Percentiles rank a stretch among this genome's conserved stretches.
phyloP scores from a whole-genome alignment of 306 rosid genomes.

The Fagus crenata region DNA sequence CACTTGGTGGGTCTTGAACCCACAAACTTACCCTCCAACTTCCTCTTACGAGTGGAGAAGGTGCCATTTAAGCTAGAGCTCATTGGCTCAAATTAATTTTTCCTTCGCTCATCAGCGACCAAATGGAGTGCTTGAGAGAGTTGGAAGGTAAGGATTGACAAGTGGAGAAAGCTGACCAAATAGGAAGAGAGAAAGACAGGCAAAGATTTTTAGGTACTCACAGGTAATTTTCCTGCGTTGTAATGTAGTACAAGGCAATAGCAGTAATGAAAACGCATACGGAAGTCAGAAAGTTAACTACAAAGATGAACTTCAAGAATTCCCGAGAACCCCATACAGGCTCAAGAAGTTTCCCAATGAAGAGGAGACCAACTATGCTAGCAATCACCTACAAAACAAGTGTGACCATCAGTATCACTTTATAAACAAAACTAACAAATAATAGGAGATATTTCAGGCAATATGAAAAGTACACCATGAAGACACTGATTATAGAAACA shows the following conservation, averaged over 20 bases:
- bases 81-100: not conserved
- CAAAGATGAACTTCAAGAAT: conserved; percentile 85
- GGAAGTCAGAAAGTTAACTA: conserved; percentile 75
- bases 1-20: too few species aligned
- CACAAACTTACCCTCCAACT: too few species aligned
- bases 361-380: conserved; percentile 69
- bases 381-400: conserved; percentile 55
- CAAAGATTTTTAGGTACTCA: conserved; percentile 45
- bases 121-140: conserved; percentile 10
- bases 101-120: conserved; percentile 5
- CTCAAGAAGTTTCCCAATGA: conserved; percentile 88
- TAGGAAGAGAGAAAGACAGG: conserved; percentile 18
- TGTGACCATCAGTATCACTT: not conserved
- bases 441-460: not conserved
- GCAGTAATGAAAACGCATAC: conserved; percentile 81
- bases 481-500: conserved; percentile 12
- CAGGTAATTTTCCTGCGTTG: conserved; percentile 74
- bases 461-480: conserved; percentile 4
- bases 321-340: conserved; percentile 95
- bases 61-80: too few species aligned
- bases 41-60: too few species aligned
- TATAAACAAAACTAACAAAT: not conserved
- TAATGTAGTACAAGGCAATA: conserved; percentile 75
- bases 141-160: not conserved
- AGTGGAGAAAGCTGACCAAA: conserved; percentile 9